A percentile compares a stretch with the other conserved stretches of the same genome.
Conservation (phyloP, 768 basidiomycete genomes). For the Tricholoma sp. region DNA sequence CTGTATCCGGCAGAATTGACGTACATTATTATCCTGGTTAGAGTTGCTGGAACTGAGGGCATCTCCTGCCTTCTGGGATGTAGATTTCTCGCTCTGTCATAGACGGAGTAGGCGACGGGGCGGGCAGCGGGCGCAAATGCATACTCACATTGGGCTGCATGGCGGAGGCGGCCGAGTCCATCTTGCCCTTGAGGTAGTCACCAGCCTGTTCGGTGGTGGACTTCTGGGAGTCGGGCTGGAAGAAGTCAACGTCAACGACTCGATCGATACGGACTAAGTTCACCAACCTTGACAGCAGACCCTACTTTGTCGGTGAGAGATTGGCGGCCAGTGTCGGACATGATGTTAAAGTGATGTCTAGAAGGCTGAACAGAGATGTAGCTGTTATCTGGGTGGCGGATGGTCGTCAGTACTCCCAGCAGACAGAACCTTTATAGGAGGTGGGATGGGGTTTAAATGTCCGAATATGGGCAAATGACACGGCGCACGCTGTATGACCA, state of each 20-base stretch:
- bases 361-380: not conserved
- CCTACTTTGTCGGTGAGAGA: slow-evolving; percentile 53
- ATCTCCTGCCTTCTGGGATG: slow-evolving; percentile 45
- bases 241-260: not conserved
- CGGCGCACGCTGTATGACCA: not conserved
- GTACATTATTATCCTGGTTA: slow-evolving; percentile 37
- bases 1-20: slow-evolving; percentile 1
- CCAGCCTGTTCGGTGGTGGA: slow-evolving; percentile 42
- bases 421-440: not conserved
- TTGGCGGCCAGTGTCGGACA: slow-evolving; percentile 57
- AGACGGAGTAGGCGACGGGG: not conserved
- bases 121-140: not conserved
- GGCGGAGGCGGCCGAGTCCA: slow-evolving; percentile 43
- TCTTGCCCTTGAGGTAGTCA: slow-evolving; percentile 43
- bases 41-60: slow-evolving; percentile 37
- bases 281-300: slow-evolving; percentile 43
- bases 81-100: slow-evolving; percentile 45
- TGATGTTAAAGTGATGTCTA: slow-evolving; percentile 19
- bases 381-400: not conserved
- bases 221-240: slow-evolving; percentile 58
- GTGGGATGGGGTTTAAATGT: not conserved
- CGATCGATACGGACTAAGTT: not conserved
- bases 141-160: slow-evolving; percentile 42
- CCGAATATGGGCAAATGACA: not conserved
- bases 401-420: not conserved